A percentile compares a stretch with the other conserved stretches of the same genome.
Conservation (phyloP, 2,329 filamentous ascomycete genomes). For the Pestalotiopsis sp. region DNA sequence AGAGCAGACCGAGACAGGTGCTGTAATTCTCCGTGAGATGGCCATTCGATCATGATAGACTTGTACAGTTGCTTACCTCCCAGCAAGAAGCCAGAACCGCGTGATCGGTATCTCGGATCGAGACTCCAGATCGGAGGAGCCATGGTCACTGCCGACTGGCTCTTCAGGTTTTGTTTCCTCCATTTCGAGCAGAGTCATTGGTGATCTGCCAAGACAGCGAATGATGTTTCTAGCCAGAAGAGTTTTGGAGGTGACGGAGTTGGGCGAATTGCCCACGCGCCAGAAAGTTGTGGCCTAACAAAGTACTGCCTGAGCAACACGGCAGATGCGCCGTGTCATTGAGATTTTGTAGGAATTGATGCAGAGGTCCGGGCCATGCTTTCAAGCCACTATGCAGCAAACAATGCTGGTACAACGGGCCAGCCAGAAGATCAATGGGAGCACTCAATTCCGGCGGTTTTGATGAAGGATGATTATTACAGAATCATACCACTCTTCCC, state of each 20-base stretch:
- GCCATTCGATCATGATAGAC: constrained; percentile 14
- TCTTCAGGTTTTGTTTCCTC: background rate
- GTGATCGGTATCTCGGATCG: constrained; percentile 1
- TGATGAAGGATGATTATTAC: background rate
- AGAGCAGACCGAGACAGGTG: constrained; percentile 55
- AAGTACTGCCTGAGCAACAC: too few relatives aligned
- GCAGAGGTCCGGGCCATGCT: background rate
- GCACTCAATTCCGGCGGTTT: background rate
- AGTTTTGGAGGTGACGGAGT: background rate
- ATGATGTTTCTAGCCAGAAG: background rate
- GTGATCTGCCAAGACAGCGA: background rate
- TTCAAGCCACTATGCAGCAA: background rate
- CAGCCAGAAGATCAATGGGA: background rate
- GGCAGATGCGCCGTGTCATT: background rate
- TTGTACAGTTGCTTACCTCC: constrained; percentile 2
- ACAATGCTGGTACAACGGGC: background rate
- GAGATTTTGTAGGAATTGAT: too few relatives aligned
- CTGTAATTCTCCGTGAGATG: constrained; percentile 31
- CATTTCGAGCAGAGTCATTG: background rate
- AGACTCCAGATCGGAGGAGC: background rate
- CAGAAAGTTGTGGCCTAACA: background rate
- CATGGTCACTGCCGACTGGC: background rate
- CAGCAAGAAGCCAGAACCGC: constrained; percentile 10
- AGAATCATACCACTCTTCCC: too few relatives aligned
- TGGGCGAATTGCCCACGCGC: background rate